Evolutionary conservation across 805 yeast species (phyloP).

Genomic region (Metschnikowia henanensis): DNA sequence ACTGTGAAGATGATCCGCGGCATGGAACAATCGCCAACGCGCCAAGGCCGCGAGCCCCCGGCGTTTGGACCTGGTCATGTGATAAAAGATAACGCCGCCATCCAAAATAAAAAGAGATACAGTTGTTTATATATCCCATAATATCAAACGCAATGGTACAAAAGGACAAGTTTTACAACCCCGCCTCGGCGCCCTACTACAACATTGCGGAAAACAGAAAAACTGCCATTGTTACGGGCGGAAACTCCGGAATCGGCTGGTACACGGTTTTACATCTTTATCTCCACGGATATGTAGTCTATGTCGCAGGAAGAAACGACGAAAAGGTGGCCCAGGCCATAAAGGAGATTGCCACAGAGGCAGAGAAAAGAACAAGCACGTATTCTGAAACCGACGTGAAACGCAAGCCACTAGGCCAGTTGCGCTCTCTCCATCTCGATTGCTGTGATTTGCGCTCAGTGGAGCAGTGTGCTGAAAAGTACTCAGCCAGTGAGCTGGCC

Average conservation of each 20-base stretch:
- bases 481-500: constrained; percentile 24
- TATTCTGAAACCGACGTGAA: constrained; percentile 29
- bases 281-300: constrained; percentile 40
- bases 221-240: constrained; percentile 41
- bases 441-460: constrained; percentile 19
- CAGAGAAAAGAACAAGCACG: constrained; percentile 24
- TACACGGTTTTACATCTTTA: constrained; percentile 39
- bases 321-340: constrained; percentile 33
- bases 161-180: constrained; percentile 24
- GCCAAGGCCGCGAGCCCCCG: background rate
- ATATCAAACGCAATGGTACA: background rate
- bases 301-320: constrained; percentile 37
- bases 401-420: constrained; percentile 15
- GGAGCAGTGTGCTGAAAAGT: constrained; percentile 22
- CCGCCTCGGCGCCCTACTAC: constrained; percentile 28
- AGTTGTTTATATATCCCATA: background rate
- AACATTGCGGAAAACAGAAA: constrained; percentile 27
- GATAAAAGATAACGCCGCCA: too few relatives aligned
- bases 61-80: background rate
- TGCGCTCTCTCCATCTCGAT: constrained; percentile 16
- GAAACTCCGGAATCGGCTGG: constrained; percentile 43
- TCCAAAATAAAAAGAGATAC: too few relatives aligned
- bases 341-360: constrained; percentile 33
- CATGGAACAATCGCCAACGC: background rate
- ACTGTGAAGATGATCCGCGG: background rate